These are phyloP conservation scores for Penicillium fuscoglaucum DNA, from an alignment of 2,329 filamentous ascomycete species.

Conservation along the genomic window DNA sequence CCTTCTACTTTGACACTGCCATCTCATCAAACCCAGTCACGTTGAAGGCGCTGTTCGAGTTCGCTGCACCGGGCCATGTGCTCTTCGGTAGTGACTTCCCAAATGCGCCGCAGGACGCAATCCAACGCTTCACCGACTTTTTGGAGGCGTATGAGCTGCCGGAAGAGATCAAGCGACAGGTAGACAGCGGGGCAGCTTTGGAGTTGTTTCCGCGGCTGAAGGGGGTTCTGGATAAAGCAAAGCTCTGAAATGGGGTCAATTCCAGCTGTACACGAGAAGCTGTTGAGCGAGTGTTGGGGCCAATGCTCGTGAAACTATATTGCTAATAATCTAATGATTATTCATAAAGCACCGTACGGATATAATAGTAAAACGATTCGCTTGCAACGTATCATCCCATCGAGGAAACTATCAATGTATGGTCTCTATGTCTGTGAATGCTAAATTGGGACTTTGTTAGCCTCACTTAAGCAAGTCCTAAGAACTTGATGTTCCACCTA, in stretches of 20 bases:
- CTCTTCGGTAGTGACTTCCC: not conserved
- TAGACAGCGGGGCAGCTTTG: not conserved
- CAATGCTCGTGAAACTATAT: not conserved
- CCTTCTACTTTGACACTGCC: not conserved
- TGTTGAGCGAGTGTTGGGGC: not conserved
- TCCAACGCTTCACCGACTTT: not conserved
- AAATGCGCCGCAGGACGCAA: not conserved
- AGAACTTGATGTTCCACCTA: not conserved
- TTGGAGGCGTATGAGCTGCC: not conserved
- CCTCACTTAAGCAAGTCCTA: not conserved
- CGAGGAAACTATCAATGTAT: not conserved
- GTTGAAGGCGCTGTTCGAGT: not conserved
- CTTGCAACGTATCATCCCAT: not conserved
- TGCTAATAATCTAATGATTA: not conserved
- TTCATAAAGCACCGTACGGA: not conserved
- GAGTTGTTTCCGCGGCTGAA: not conserved
- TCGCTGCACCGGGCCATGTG: not conserved
- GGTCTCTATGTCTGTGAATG: not conserved
- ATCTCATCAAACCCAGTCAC: not conserved
- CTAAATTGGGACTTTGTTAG: not conserved
- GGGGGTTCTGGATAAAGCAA: too few relatives aligned
- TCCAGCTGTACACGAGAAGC: not conserved
- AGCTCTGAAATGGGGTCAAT: not conserved
- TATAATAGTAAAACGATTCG: not conserved
- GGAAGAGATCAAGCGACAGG: not conserved